Evolutionary conservation across 352 stramenopile species (phyloP).

Genomic region (Globisporangium lucens): DNA sequence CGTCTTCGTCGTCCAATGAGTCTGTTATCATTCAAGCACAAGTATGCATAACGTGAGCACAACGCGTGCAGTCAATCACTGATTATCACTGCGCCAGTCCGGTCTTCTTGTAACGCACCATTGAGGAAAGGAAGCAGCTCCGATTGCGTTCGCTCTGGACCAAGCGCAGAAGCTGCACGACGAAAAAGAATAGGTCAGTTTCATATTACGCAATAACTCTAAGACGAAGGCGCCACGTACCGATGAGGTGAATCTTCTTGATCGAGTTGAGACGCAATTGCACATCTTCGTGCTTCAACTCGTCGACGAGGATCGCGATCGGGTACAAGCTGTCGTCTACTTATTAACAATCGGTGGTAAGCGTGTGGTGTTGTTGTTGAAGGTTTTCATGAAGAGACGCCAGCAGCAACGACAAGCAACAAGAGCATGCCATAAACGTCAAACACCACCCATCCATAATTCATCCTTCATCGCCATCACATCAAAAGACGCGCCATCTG

Average conservation of each 20-base stretch:
- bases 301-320: slow-evolving; percentile 90
- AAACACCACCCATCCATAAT: not conserved
- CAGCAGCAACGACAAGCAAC: not conserved
- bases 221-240: slow-evolving; percentile 27
- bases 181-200: not conserved
- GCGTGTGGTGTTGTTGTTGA: not conserved
- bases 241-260: slow-evolving; percentile 88
- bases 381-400: not conserved
- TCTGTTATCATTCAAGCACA: slow-evolving; percentile 49
- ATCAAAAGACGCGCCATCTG: not conserved
- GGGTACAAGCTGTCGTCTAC: slow-evolving; percentile 81
- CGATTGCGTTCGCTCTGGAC: slow-evolving; percentile 84
- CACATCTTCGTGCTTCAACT: slow-evolving; percentile 91
- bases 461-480: not conserved
- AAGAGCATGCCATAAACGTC: slow-evolving; percentile 3
- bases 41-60: not conserved
- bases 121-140: slow-evolving; percentile 99
- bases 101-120: slow-evolving; percentile 34
- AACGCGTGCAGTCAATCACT: not conserved
- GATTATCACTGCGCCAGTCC: not conserved
- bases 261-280: slow-evolving; percentile 91
- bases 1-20: slow-evolving; percentile 97
- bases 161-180: slow-evolving; percentile 79
- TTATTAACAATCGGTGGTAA: not conserved
- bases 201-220: not conserved